These are phyloP conservation scores for Phlegmacium glaucopus DNA, from an alignment of 768 basidiomycete species.

Conservation along the genomic window DNA sequence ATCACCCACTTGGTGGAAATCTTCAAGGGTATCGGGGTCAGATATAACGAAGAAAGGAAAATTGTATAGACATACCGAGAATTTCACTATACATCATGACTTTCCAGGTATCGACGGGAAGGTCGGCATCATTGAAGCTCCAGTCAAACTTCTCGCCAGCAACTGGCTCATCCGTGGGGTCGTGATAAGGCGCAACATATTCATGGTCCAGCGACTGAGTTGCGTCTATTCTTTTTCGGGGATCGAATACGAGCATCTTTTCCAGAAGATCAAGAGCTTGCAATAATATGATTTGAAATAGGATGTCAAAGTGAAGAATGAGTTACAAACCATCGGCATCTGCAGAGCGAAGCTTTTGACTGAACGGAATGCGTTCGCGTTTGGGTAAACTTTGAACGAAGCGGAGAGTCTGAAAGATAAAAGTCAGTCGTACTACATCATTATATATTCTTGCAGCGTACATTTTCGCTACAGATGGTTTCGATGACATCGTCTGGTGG, in stretches of 20 bases:
- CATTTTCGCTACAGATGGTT: slow-evolving; percentile 97
- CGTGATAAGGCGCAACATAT: slow-evolving; percentile 97
- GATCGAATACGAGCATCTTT: slow-evolving; percentile 99
- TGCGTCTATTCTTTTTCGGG: slow-evolving; percentile 94
- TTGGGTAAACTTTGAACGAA: slow-evolving; percentile 99
- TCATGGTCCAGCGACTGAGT: slow-evolving; percentile 86
- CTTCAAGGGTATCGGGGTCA: slow-evolving; percentile 29
- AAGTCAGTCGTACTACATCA: slow-evolving; percentile 4
- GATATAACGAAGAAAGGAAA: neutral
- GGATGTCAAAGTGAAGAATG: neutral
- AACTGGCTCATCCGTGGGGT: slow-evolving; percentile 95
- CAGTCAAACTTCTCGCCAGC: slow-evolving; percentile 96
- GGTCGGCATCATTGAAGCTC: slow-evolving; percentile 99
- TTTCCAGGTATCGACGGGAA: slow-evolving; percentile 99
- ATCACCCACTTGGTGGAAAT: slow-evolving; percentile 80
- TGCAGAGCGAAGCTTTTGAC: slow-evolving; percentile 84
- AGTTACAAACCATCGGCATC: slow-evolving; percentile 73
- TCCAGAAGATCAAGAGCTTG: slow-evolving; percentile 92
- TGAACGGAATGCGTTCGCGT: slow-evolving; percentile 92
- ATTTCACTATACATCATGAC: slow-evolving; percentile 99
- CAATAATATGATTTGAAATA: slow-evolving; percentile 1
- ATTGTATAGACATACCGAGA: slow-evolving; percentile 58
- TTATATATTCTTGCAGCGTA: slow-evolving; percentile 35
- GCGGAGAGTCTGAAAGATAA: slow-evolving; percentile 72
- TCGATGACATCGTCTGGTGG: slow-evolving; percentile 99